A percentile compares a stretch with the other conserved stretches of the same genome.
phyloP scores from a whole-genome alignment of 1,139 yeast genomes.

The Geotrichum europaeum region DNA sequence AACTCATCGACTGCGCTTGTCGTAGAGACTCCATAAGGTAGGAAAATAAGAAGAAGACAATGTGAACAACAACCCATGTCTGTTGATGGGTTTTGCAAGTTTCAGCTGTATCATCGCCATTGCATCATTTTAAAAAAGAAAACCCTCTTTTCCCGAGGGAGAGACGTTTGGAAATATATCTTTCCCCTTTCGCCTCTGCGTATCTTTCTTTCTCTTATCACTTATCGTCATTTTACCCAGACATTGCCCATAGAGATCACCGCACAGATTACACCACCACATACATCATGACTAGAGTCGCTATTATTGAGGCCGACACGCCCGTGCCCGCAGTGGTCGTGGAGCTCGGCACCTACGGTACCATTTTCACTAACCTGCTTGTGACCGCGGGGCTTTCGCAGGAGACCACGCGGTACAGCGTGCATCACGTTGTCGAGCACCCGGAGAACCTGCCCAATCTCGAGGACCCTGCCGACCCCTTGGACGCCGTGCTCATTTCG shows the following conservation, averaged over 20 bases:
- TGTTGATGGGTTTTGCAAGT: too few relatives aligned
- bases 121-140: too few relatives aligned
- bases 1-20: too few relatives aligned
- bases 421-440: conserved; percentile 44
- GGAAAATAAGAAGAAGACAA: too few relatives aligned
- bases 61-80: too few relatives aligned
- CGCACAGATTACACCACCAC: not conserved
- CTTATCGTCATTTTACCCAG: not conserved
- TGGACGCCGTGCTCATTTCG: conserved; percentile 50
- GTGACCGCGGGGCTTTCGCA: conserved; percentile 27
- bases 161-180: too few relatives aligned
- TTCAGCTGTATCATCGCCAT: too few relatives aligned
- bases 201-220: not conserved
- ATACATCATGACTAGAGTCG: conserved; percentile 21
- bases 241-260: not conserved
- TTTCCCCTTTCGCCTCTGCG: too few relatives aligned
- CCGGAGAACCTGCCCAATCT: conserved; percentile 40
- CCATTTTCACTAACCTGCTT: conserved; percentile 31
- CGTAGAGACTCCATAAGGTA: too few relatives aligned
- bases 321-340: conserved; percentile 26
- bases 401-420: conserved; percentile 27
- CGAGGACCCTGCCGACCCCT: conserved; percentile 33
- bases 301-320: conserved; percentile 33
- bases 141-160: too few relatives aligned
- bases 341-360: conserved; percentile 35